Conservation (phyloP, 1,284 basidiomycete genomes). For the Cutaneotrichosporon sp. region DNA sequence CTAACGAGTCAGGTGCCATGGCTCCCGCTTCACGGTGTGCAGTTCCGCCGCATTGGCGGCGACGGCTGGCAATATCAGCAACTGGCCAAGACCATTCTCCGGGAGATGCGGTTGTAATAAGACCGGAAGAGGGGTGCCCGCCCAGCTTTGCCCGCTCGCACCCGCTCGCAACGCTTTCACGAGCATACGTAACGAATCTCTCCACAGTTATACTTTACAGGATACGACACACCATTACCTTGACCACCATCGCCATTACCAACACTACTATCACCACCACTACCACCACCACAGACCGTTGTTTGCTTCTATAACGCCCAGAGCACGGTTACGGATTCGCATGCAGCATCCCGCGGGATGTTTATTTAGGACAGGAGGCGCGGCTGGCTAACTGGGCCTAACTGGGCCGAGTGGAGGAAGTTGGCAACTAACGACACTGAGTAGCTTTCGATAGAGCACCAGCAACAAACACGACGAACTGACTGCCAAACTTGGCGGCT, state of each 20-base stretch:
- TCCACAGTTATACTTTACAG: neutral
- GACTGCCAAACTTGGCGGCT: too few relatives aligned
- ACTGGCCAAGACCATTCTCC: constrained; percentile 87
- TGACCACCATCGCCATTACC: neutral
- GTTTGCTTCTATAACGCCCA: constrained; percentile 3
- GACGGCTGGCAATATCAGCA: constrained; percentile 98
- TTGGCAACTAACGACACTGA: too few relatives aligned
- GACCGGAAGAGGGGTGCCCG: neutral
- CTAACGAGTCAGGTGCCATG: constrained; percentile 85
- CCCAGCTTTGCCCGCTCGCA: neutral
- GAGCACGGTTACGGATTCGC: neutral
- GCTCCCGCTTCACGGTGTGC: constrained; percentile 88
- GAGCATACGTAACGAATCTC: neutral
- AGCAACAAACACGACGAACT: too few relatives aligned
- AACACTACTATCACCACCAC: neutral
- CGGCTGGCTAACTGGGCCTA: too few relatives aligned
- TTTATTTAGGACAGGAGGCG: too few relatives aligned
- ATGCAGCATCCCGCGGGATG: constrained; percentile 2
- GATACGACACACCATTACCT: neutral
- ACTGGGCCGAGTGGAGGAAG: too few relatives aligned
- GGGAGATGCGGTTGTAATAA: constrained; percentile 79
- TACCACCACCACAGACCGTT: constrained; percentile 1
- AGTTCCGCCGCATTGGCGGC: constrained; percentile 86
- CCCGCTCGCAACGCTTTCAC: neutral
- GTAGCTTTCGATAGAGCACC: too few relatives aligned